A percentile compares a stretch with the other conserved stretches of the same genome.
Evolutionary conservation across 345 rosid species (phyloP).

Genomic region (Pugionium dolabratum): DNA sequence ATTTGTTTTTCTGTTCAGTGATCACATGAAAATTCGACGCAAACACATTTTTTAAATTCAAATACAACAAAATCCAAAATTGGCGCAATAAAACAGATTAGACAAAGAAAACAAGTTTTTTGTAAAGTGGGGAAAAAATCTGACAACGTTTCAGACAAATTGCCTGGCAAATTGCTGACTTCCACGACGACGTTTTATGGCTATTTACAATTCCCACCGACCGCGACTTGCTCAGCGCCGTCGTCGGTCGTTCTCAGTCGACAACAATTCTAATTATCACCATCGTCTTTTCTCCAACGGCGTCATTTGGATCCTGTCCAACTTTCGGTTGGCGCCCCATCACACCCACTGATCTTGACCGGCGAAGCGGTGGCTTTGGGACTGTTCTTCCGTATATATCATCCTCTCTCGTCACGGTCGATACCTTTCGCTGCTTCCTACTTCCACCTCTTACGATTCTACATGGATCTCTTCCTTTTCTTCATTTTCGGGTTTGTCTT

Average conservation of each 20-base stretch:
- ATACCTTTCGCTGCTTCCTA: conserved; percentile 45
- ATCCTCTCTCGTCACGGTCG: conserved; percentile 48
- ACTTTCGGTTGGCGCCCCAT: conserved; percentile 25
- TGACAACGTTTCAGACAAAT: conserved; percentile 29
- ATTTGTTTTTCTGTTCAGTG: neutral
- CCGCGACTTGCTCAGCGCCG: conserved; percentile 67
- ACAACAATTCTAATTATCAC: conserved; percentile 10
- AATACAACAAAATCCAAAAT: neutral
- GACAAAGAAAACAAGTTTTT: neutral
- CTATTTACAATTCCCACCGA: conserved; percentile 58
- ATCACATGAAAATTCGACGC: neutral
- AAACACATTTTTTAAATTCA: neutral
- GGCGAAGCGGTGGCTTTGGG: neutral
- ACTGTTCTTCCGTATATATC: conserved; percentile 23
- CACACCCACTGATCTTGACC: conserved; percentile 65
- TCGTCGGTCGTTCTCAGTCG: conserved; percentile 30
- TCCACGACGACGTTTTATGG: conserved; percentile 30
- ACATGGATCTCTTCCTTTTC: conserved; percentile 40
- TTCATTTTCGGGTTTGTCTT: conserved; percentile 35
- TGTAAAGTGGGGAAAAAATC: conserved; percentile 13
- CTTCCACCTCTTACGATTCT: conserved; percentile 41
- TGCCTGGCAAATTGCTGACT: conserved; percentile 31
- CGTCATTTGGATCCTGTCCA: conserved; percentile 28
- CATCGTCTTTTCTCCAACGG: neutral
- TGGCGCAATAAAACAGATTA: neutral